Percentiles rank a stretch among this genome's conserved stretches.
These are phyloP conservation scores for Simplicillium aogashimaense DNA, from an alignment of 2,329 filamentous ascomycete genomes.

Conservation along the genomic window DNA sequence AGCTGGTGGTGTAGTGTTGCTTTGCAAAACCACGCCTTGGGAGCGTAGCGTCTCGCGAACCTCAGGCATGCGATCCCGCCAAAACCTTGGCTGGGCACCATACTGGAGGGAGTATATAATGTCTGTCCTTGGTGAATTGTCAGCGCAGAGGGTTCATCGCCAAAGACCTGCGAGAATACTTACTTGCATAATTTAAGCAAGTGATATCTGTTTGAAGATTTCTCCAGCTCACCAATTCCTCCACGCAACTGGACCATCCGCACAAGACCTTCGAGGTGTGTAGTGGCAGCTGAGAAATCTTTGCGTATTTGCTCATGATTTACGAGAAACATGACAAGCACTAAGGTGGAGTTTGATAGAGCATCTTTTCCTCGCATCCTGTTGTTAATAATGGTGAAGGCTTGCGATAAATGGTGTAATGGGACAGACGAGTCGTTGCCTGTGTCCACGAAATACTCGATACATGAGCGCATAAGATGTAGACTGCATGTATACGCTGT, in stretches of 20 bases:
- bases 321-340: slow-evolving; percentile 16
- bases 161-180: background rate
- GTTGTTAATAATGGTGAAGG: slow-evolving; percentile 12
- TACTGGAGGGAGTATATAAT: background rate
- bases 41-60: background rate
- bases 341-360: slow-evolving; percentile 15
- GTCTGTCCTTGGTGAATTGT: background rate
- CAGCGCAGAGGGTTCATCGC: background rate
- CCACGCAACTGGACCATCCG: slow-evolving; percentile 12
- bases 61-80: background rate
- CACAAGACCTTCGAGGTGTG: slow-evolving; percentile 11
- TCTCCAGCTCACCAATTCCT: slow-evolving; percentile 10
- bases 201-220: slow-evolving; percentile 4
- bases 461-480: slow-evolving; percentile 13
- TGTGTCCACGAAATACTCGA: slow-evolving; percentile 9
- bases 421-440: slow-evolving; percentile 7
- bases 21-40: background rate
- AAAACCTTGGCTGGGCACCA: background rate
- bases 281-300: slow-evolving; percentile 3
- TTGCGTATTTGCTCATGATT: slow-evolving; percentile 14
- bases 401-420: slow-evolving; percentile 12
- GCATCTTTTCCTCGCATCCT: slow-evolving; percentile 11
- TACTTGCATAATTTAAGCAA: slow-evolving; percentile 16
- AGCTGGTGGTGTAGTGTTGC: background rate
- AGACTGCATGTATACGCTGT: slow-evolving; percentile 10